Evolutionary conservation across 257 asterid species (phyloP).

Genomic region (Capsicum pubescens): DNA sequence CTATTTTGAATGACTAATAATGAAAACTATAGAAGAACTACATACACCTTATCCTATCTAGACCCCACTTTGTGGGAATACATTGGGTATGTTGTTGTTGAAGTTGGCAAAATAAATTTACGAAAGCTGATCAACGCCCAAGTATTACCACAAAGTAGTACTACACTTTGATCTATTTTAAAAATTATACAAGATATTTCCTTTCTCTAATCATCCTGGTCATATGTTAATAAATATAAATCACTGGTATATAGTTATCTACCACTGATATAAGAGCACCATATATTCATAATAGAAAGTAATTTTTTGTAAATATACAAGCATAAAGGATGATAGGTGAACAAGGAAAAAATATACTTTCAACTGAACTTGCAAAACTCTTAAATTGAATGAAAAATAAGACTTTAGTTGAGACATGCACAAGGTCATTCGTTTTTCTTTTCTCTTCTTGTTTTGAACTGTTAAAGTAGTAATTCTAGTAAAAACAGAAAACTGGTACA

Average conservation of each 20-base stretch:
- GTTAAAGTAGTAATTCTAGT: neutral
- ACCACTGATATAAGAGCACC: neutral
- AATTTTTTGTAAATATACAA: slow-evolving; percentile 5
- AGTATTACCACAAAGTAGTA: too few species aligned
- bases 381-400: neutral
- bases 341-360: neutral
- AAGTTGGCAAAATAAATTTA: too few species aligned
- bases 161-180: too few species aligned
- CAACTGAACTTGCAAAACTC: neutral
- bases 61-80: too few species aligned
- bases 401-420: neutral
- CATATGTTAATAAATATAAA: neutral
- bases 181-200: too few species aligned
- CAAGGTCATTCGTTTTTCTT: neutral
- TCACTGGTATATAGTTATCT: neutral
- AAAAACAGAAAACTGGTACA: neutral
- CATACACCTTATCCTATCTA: too few species aligned
- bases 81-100: too few species aligned
- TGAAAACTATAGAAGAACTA: too few species aligned
- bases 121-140: too few species aligned
- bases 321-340: slow-evolving; percentile 17
- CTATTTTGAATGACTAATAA: too few species aligned
- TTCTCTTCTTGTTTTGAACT: neutral
- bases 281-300: too few species aligned
- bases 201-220: neutral